A percentile compares a stretch with the other conserved stretches of the same genome.
phyloP scores from a whole-genome alignment of 805 yeast species.

The Kuraishia hungarica region DNA sequence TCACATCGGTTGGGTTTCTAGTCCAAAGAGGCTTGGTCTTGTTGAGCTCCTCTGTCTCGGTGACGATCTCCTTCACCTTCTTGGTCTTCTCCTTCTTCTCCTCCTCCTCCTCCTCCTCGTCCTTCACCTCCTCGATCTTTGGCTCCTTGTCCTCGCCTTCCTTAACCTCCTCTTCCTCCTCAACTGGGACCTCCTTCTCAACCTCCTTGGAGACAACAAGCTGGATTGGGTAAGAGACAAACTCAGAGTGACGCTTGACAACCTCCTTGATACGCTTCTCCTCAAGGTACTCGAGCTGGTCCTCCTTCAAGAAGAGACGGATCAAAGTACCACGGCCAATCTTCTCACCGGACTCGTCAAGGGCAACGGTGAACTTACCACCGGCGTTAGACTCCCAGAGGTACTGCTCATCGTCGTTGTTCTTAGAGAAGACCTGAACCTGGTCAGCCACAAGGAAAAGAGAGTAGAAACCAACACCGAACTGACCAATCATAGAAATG shows the following conservation, averaged over 20 bases:
- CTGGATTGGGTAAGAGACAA: conserved; percentile 98
- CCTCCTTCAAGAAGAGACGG: conserved; percentile 96
- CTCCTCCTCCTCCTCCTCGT: conserved; percentile 61
- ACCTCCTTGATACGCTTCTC: conserved; percentile 99
- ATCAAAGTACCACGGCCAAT: conserved; percentile 92
- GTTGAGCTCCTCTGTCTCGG: conserved; percentile 97
- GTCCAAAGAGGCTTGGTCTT: conserved; percentile 99
- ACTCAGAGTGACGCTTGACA: conserved; percentile 98
- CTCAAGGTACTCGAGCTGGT: conserved; percentile 97
- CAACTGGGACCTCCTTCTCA: conserved; percentile 92
- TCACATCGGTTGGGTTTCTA: conserved; percentile 94
- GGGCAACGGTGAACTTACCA: conserved; percentile 95
- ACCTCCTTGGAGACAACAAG: conserved; percentile 97
- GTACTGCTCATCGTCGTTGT: conserved; percentile 99
- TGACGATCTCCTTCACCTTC: conserved; percentile 86
- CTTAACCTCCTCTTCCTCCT: conserved; percentile 47
- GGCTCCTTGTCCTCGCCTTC: conserved; percentile 40
- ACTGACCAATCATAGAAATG: conserved; percentile 99
- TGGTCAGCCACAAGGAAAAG: conserved; percentile 97
- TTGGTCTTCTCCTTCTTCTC: conserved; percentile 71
- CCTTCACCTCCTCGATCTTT: conserved; percentile 72
- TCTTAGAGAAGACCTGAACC: conserved; percentile 96
- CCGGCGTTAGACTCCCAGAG: conserved; percentile 99
- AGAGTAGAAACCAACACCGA: conserved; percentile 99
- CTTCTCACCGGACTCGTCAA: conserved; percentile 80